Evolutionary conservation across 306 rosid genomes (phyloP), one percentile per base, ranked within the genome.

Genomic region (Rosa persica): DNA sequence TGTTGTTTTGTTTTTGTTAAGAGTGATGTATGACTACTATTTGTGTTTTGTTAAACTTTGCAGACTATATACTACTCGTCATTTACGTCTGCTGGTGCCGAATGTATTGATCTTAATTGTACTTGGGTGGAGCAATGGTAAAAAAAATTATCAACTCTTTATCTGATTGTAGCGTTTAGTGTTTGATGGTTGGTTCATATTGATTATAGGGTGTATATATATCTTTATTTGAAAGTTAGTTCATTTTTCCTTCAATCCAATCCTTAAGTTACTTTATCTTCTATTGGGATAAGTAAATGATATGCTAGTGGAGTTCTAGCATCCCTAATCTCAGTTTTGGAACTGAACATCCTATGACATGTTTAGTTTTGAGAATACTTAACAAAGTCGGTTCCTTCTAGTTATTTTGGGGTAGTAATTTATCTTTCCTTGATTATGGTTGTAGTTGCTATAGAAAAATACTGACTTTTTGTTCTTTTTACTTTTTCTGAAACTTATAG

Each of bases 91-190:
- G 99, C 98, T 10, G 99, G 98, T 71, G 99, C 99, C 20, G 96
- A 85, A 84, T 96, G 98, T 89, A 89, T 96, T 89, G 99, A 89
- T 85, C 91, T 96, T 67, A 51, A 87, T 69, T 96, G 99, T 88
- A 86, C 91, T 6, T 96, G 98, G 99, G 96, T 96, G 76, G 99
- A 96, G 82, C 99, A 96, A 84, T 96, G 99, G 99, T 96, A 85
- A 80, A 52, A 70, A 69, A 70, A 47, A 76, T 7, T 77, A 74
- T 70, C n/a, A 27, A 12, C 52, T 74, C 38, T 76, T 49, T 44
- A 55, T 16, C 23, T 27, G 27, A 52, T 8, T 52, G n/a, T 36
- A 9, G 47, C 55, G 6, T 11, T 36, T 12, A 5, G 38, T 48
- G 30, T 30, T 73, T 12, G 8, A n/a, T n/a, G n/a, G n/a, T n/a